phyloP scores from a whole-genome alignment of 257 asterid species.

The Solanum medicagineum region DNA sequence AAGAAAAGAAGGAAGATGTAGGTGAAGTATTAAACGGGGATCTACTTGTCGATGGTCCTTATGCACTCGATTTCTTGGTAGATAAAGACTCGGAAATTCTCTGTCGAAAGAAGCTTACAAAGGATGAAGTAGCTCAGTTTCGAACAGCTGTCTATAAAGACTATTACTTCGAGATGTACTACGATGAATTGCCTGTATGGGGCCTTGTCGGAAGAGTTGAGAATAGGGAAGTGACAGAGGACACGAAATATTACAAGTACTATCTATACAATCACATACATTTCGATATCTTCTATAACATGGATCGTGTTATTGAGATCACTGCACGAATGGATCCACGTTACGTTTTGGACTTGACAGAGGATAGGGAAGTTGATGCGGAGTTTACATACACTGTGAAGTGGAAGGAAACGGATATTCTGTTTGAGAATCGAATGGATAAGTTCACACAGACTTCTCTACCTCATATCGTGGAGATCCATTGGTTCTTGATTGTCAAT shows the following conservation, averaged over 20 bases:
- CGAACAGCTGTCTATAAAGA: slow-evolving; percentile 60
- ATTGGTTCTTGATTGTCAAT: slow-evolving; percentile 66
- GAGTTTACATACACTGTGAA: slow-evolving; percentile 48
- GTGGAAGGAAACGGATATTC: slow-evolving; percentile 47
- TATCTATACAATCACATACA: slow-evolving; percentile 54
- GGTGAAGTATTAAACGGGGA: slow-evolving; percentile 72
- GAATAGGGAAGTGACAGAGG: slow-evolving; percentile 43
- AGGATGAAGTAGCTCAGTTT: slow-evolving; percentile 41
- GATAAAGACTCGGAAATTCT: slow-evolving; percentile 45
- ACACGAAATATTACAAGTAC: slow-evolving; percentile 52
- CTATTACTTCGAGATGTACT: slow-evolving; percentile 70
- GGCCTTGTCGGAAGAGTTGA: slow-evolving; percentile 69
- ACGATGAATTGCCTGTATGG: slow-evolving; percentile 78
- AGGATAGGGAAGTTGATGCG: slow-evolving; percentile 46
- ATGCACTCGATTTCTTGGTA: slow-evolving; percentile 52
- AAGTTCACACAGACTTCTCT: slow-evolving; percentile 42
- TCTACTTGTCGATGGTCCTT: slow-evolving; percentile 61
- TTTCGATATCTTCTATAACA: slow-evolving; percentile 48
- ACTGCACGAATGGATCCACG: slow-evolving; percentile 57
- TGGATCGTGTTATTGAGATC: slow-evolving; percentile 67
- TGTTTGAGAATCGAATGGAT: slow-evolving; percentile 69
- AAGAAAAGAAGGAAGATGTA: slow-evolving; percentile 65
- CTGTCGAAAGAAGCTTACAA: slow-evolving; percentile 41
- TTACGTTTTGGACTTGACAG: slow-evolving; percentile 56
- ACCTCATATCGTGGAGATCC: slow-evolving; percentile 57